Evolutionary conservation across 805 yeast genomes (phyloP).

Genomic region (Scheffersomyces amazonensis): DNA sequence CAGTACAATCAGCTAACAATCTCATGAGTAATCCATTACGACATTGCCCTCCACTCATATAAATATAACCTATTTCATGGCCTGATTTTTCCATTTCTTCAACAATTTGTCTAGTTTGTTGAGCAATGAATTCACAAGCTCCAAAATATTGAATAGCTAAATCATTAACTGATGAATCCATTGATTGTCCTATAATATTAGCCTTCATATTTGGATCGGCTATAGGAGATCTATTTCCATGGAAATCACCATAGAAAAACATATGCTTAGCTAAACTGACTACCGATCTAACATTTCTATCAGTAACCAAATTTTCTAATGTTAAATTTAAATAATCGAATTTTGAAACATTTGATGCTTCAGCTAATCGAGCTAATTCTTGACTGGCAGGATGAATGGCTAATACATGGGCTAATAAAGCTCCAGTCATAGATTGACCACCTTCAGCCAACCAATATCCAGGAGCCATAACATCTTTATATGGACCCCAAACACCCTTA

Average conservation of each 20-base stretch:
- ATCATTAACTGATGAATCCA: slow-evolving; percentile 84
- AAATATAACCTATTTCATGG: slow-evolving; percentile 70
- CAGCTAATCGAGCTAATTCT: slow-evolving; percentile 66
- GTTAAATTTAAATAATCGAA: slow-evolving; percentile 81
- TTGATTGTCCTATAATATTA: slow-evolving; percentile 84
- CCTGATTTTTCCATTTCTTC: slow-evolving; percentile 82
- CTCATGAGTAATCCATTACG: slow-evolving; percentile 87
- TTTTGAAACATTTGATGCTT: slow-evolving; percentile 64
- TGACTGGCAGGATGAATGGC: slow-evolving; percentile 85
- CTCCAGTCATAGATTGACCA: slow-evolving; percentile 98
- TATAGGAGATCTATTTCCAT: slow-evolving; percentile 96
- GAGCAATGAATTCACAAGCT: slow-evolving; percentile 96
- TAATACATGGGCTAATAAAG: slow-evolving; percentile 82
- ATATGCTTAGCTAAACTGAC: slow-evolving; percentile 78
- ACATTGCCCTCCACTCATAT: slow-evolving; percentile 96
- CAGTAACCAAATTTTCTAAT: slow-evolving; percentile 62
- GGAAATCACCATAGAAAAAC: slow-evolving; percentile 94
- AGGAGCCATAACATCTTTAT: slow-evolving; percentile 87
- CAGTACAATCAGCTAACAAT: slow-evolving; percentile 88
- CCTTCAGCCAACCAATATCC: slow-evolving; percentile 97
- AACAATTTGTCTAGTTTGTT: slow-evolving; percentile 93
- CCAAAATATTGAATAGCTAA: slow-evolving; percentile 84
- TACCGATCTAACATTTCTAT: slow-evolving; percentile 62
- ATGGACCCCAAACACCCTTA: slow-evolving; percentile 99
- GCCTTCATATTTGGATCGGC: slow-evolving; percentile 95